phyloP scores from a whole-genome alignment of 1,284 basidiomycete genomes.

The Golubevia pallescens region DNA sequence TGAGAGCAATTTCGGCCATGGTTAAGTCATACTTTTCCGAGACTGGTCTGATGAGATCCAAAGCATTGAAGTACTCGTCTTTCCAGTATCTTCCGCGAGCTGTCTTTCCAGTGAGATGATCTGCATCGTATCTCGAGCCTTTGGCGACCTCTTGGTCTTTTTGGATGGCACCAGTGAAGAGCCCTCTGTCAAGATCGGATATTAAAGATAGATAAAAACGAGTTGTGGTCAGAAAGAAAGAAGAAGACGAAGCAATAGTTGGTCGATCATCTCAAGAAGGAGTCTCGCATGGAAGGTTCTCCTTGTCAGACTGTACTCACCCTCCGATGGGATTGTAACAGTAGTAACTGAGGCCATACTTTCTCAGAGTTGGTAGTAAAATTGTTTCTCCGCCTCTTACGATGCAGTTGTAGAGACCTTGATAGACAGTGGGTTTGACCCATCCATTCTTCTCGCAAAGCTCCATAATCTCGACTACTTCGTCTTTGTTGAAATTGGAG shows the following conservation, averaged over 20 bases:
- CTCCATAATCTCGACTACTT: constrained; percentile 73
- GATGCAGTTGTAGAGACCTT: constrained; percentile 67
- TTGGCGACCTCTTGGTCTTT: neutral
- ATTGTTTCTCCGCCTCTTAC: constrained; percentile 24
- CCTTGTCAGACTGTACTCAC: no score
- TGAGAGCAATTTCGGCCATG: constrained; percentile 27
- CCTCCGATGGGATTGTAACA: constrained; percentile 39
- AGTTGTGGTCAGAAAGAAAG: no score
- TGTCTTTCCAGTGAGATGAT: neutral
- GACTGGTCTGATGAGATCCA: constrained; percentile 19
- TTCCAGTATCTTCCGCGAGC: neutral
- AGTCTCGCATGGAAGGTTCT: no score
- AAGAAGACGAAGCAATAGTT: no score
- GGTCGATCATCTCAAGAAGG: no score
- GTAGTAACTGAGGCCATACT: constrained; percentile 34
- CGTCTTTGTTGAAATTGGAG: constrained; percentile 29
- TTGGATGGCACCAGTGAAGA: constrained; percentile 26
- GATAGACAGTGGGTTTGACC: constrained; percentile 74
- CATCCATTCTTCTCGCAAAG: constrained; percentile 71
- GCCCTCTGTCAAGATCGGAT: constrained; percentile 15
- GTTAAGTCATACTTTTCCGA: constrained; percentile 23
- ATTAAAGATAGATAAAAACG: no score
- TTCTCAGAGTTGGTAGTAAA: constrained; percentile 35
- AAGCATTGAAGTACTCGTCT: neutral
- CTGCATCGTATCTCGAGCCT: neutral